A percentile compares a stretch with the other conserved stretches of the same genome.
These are phyloP conservation scores for Penicillium freii DNA, from an alignment of 2,329 filamentous ascomycete species.

Conservation along the genomic window DNA sequence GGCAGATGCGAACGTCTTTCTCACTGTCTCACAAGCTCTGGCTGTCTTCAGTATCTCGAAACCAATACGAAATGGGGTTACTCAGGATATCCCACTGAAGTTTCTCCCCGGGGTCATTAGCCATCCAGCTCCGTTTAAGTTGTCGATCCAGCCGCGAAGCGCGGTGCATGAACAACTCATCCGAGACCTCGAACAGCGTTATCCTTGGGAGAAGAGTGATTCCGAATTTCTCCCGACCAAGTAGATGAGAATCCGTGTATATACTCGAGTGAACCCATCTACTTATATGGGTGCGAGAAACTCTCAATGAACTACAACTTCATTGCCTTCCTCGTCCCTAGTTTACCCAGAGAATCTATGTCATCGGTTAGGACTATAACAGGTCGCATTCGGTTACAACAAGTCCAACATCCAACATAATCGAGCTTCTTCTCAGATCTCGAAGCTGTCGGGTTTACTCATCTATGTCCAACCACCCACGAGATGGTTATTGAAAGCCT, in stretches of 20 bases:
- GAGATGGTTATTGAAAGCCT: background rate
- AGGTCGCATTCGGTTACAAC: background rate
- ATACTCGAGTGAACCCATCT: background rate
- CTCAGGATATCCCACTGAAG: constrained; percentile 10
- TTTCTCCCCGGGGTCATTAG: constrained; percentile 26
- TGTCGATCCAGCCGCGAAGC: constrained; percentile 36
- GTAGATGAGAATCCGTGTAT: background rate
- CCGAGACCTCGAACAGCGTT: constrained; percentile 31
- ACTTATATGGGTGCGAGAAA: background rate
- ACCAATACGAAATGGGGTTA: constrained; percentile 12
- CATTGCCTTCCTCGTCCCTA: background rate
- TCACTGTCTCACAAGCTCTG: constrained; percentile 18
- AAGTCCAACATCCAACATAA: background rate
- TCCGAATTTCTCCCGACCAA: constrained; percentile 14
- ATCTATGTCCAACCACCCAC: background rate
- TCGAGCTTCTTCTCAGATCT: background rate
- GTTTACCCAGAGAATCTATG: background rate
- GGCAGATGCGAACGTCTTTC: constrained; percentile 21
- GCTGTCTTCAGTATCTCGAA: constrained; percentile 22
- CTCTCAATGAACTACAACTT: background rate
- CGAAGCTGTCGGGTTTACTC: background rate
- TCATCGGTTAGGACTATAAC: background rate
- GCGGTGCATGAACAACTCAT: constrained; percentile 36
- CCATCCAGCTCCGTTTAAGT: constrained; percentile 39
- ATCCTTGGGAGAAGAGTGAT: constrained; percentile 44